These are phyloP conservation scores for Tubosaeta brunneosetosa DNA, from an alignment of 768 basidiomycete genomes.

Conservation along the genomic window DNA sequence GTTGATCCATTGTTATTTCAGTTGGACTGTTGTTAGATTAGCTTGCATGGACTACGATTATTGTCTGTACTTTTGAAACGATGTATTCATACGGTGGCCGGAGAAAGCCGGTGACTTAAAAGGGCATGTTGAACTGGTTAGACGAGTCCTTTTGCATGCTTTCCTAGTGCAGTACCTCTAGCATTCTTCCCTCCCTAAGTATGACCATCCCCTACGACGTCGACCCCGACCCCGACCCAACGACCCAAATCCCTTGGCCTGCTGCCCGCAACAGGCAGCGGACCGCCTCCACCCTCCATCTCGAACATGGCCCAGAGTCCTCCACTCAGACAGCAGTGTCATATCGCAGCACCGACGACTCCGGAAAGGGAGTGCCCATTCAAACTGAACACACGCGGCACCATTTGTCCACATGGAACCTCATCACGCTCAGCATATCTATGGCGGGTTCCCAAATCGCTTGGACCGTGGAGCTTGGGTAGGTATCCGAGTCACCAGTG, in stretches of 20 bases:
- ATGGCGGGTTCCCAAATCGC: slow-evolving; percentile 95
- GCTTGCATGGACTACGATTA: slow-evolving; percentile 7
- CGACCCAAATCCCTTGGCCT: slow-evolving; percentile 77
- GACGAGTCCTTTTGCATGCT: neutral
- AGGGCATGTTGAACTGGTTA: slow-evolving; percentile 6
- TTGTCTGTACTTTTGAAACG: neutral
- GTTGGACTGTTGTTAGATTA: slow-evolving; percentile 24
- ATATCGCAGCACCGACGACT: slow-evolving; percentile 32
- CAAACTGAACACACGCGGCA: slow-evolving; percentile 23
- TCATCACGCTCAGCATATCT: slow-evolving; percentile 79
- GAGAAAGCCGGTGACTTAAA: slow-evolving; percentile 22
- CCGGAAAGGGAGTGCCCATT: slow-evolving; percentile 18
- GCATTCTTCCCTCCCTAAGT: neutral
- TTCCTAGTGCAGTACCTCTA: neutral
- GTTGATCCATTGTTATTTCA: slow-evolving; percentile 19
- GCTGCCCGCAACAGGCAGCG: slow-evolving; percentile 36
- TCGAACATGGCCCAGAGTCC: slow-evolving; percentile 19
- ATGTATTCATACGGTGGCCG: slow-evolving; percentile 4
- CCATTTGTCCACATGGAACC: slow-evolving; percentile 53
- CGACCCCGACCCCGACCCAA: slow-evolving; percentile 67
- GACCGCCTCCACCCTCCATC: slow-evolving; percentile 19
- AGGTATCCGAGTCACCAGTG: slow-evolving; percentile 27
- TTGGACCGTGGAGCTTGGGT: slow-evolving; percentile 96
- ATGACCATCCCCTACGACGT: slow-evolving; percentile 59
- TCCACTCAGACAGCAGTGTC: slow-evolving; percentile 19